Evolutionary conservation across 345 rosid species (phyloP), one percentile per base, ranked within the genome.

Genomic region (Schrenkiella parvula): DNA sequence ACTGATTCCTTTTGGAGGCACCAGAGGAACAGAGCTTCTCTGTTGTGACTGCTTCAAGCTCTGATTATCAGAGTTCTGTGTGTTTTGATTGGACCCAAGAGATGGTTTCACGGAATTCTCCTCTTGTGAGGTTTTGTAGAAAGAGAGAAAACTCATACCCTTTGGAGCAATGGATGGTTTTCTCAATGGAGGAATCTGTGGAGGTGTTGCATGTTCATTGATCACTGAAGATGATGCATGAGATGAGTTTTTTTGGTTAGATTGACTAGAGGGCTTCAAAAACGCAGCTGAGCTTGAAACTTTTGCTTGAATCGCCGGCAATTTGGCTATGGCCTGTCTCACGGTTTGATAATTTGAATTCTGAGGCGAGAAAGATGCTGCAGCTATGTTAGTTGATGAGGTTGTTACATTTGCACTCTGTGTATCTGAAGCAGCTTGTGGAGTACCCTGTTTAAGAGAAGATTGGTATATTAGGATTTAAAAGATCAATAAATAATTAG

Each of bases 81-180:
- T 14, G 69, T 76, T 76, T 58, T 73, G 61, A 48, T 51, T 60
- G 34, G 22, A 47, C 23, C 10, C 66, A 46, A 15, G 59, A 35
- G 71, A 46, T 18, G 17, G 41, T 61, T 68, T 68, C 19, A 18
- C 42, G 4, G 80, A 72, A 69, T 55, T 62, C 55, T 15, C 53
- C 43, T 28, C 62, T 56, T 55, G 47, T 31, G 83, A 61, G 39
- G 79, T 32, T 80, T 74, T 88, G 60, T 87, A 84, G 75, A 84
- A 85, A 6, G 90, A 86, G 34, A 90, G 87, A 79, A 76, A 73
- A 62, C 78, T 73, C 60, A 78, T 62, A 68, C 81, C 81, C 78
- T 73, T 78, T 9, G 81, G 81, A 47, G 72, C 42, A 52, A 68
- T 29, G 4, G 72, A 54, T 63, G 75, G 68, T 61, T 50, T 68